These are phyloP conservation scores for Protomyces pachydermus DNA, from an alignment of 1,139 yeast genomes.

Conservation along the genomic window DNA sequence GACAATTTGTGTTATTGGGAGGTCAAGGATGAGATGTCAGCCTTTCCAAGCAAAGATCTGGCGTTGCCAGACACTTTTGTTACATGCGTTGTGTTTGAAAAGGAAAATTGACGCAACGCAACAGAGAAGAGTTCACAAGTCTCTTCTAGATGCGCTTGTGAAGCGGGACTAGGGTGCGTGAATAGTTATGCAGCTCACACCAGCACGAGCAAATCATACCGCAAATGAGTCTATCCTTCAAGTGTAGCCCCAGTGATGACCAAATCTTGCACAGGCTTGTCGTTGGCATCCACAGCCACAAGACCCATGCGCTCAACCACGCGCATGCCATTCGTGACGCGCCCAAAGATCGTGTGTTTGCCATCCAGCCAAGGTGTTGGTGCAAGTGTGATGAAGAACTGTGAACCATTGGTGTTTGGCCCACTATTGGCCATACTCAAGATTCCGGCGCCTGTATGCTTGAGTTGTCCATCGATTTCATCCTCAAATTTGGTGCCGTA, in stretches of 20 bases:
- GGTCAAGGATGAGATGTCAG: not conserved
- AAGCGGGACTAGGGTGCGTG: no score
- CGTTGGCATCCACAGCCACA: constrained; percentile 46
- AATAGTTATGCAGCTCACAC: no score
- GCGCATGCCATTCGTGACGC: constrained; percentile 52
- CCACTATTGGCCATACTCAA: constrained; percentile 47
- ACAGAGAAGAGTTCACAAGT: no score
- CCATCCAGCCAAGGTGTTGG: constrained; percentile 48
- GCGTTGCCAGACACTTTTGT: no score
- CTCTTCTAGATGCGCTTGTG: no score
- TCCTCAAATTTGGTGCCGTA: constrained; percentile 39
- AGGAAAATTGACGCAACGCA: no score
- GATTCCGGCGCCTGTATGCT: constrained; percentile 52
- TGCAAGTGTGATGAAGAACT: constrained; percentile 51
- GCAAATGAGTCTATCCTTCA: not conserved
- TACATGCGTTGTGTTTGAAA: no score
- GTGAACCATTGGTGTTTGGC: constrained; percentile 42
- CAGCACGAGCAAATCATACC: no score
- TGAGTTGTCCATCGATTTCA: constrained; percentile 51
- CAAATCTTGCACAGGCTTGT: constrained; percentile 41
- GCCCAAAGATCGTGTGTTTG: constrained; percentile 56
- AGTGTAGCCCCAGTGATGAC: constrained; percentile 9
- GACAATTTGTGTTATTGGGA: not conserved
- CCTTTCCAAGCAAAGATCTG: no score
- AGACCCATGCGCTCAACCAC: constrained; percentile 51